Percentiles rank a stretch among this genome's conserved stretches.
phyloP scores from a whole-genome alignment of 2,329 filamentous ascomycete species.

The Dryadomyces quercivorus region DNA sequence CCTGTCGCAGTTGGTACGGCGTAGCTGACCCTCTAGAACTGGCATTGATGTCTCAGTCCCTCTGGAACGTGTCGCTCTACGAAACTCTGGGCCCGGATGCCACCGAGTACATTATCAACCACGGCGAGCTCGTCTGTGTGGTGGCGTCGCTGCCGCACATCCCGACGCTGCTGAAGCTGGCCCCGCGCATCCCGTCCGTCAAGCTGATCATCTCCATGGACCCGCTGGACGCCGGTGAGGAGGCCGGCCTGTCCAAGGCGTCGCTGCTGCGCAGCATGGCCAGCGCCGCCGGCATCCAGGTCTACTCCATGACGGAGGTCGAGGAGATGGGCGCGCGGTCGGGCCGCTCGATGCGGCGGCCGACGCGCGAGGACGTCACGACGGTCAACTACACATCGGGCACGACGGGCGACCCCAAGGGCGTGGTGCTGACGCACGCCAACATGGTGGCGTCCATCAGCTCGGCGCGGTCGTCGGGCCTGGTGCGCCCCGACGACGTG shows the following conservation, averaged over 20 bases:
- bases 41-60: conserved; percentile 71
- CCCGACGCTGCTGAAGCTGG: conserved; percentile 67
- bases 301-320: conserved; percentile 70
- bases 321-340: conserved; percentile 67
- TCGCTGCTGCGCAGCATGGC: conserved; percentile 68
- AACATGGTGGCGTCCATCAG: conserved; percentile 67
- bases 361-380: conserved; percentile 61
- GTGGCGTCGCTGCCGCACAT: conserved; percentile 72
- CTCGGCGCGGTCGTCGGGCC: conserved; percentile 42
- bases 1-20: too few species aligned
- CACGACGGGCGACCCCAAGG: conserved; percentile 73
- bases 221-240: conserved; percentile 67
- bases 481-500: conserved; percentile 41
- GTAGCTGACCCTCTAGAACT: conserved; percentile 45
- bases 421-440: conserved; percentile 69
- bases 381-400: conserved; percentile 91
- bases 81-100: conserved; percentile 87
- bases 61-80: conserved; percentile 89
- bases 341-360: conserved; percentile 58
- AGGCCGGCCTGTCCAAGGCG: conserved; percentile 63
- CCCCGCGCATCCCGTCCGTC: conserved; percentile 61
- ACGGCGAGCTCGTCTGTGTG: conserved; percentile 64
- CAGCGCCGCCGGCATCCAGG: conserved; percentile 57
- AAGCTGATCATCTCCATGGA: conserved; percentile 87
- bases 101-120: conserved; percentile 92